Conservation (phyloP, 2,329 filamentous ascomycete species). For the Aspergillus fumigatiaffinis region DNA sequence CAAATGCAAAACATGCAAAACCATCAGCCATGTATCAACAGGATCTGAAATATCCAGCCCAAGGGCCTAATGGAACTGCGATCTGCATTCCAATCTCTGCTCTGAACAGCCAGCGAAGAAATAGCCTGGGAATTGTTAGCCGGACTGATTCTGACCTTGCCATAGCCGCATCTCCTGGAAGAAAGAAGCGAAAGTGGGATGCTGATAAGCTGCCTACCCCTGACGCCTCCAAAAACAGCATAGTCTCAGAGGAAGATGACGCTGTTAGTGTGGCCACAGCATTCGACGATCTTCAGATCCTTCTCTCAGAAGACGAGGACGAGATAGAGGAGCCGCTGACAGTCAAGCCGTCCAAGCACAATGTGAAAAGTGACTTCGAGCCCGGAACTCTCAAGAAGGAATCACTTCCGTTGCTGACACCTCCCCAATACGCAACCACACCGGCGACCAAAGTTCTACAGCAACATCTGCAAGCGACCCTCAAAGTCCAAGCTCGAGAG, state of each 20-base stretch:
- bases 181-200: background rate
- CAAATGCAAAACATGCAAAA: conserved; percentile 1
- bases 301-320: conserved; percentile 27
- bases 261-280: conserved; percentile 47
- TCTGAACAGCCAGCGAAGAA: conserved; percentile 43
- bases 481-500: conserved; percentile 60
- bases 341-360: conserved; percentile 27
- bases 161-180: background rate
- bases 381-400: conserved; percentile 63
- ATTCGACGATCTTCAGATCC: conserved; percentile 43
- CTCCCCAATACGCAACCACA: conserved; percentile 62
- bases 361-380: conserved; percentile 52
- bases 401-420: conserved; percentile 60
- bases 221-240: background rate
- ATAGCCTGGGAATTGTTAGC: conserved; percentile 19
- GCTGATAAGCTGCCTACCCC: background rate
- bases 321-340: conserved; percentile 2
- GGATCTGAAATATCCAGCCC: conserved; percentile 35
- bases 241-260: conserved; percentile 31
- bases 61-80: conserved; percentile 32
- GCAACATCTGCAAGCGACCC: conserved; percentile 60
- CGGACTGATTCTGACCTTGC: conserved; percentile 21
- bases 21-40: conserved; percentile 30
- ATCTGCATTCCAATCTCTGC: conserved; percentile 54
- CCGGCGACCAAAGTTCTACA: conserved; percentile 60